Evolutionary conservation across 2,329 filamentous ascomycete species (phyloP), one percentile per base, ranked within the genome.

Genomic region (Alternaria metachromatica): DNA sequence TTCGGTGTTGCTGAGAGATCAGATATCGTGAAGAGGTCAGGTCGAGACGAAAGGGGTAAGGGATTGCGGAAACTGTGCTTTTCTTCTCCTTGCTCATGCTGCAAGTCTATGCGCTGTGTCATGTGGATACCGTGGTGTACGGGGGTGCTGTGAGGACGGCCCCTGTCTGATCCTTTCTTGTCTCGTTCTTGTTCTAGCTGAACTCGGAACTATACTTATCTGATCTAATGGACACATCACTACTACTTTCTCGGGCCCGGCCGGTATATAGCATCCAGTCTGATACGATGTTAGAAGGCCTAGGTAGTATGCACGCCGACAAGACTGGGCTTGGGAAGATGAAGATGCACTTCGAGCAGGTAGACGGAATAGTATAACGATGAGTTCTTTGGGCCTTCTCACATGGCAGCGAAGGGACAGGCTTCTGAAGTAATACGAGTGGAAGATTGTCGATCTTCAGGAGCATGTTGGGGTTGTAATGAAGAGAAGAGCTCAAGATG

Each of bases 251-350:
- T 41, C 8, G 8, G 33, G 37, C 2, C 8, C 15, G 3, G 4
- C 0, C 0, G 10, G 4, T 18, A 41, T 10, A 10, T 0, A 41
- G 3, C 0, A 41, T 18, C 8, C 2, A 18, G 15, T 41, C 0
- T n/a, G 1, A 0, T 10, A 41, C 8, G 5, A 41, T 18, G 2
- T 41, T 6, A 41, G 15, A 41, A n/a, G 37, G 9, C 1, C 0
- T 11, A 41, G 15, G 8, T 6, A 41, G 0, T 5, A 6, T 18
- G 2, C 15, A 41, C 8, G 8, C 15, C 15, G 37, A 11, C 5
- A 41, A 41, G 37, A 11, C 37, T 41, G 5, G 37, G 37, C 15
- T 41, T 3, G n/a, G n/a, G 9, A 41, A 41, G 37, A 41, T 3
- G 2, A 9, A 41, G 9, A 41, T 41, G n/a, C 37, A 41, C 15